Conservation (phyloP, 1,139 yeast genomes). For the Martiniozyma asiatica region DNA sequence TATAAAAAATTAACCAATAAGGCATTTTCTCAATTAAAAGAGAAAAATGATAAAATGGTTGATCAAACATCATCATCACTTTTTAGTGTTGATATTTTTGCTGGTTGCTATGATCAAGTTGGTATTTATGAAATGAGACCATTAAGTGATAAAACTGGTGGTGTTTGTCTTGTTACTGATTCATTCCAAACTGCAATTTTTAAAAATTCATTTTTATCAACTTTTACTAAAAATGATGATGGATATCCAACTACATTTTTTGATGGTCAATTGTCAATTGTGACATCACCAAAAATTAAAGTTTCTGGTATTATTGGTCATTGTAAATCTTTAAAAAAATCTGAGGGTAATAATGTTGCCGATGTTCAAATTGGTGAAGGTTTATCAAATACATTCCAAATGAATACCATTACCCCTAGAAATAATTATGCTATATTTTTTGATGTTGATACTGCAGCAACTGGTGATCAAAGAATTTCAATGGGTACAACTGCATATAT, state of each 20-base stretch:
- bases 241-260: slow-evolving; percentile 82
- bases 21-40: slow-evolving; percentile 32
- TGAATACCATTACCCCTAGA: slow-evolving; percentile 74
- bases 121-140: slow-evolving; percentile 96
- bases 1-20: slow-evolving; percentile 72
- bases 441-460: slow-evolving; percentile 52
- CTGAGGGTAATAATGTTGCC: slow-evolving; percentile 53
- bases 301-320: slow-evolving; percentile 92
- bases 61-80: slow-evolving; percentile 42
- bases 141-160: slow-evolving; percentile 83
- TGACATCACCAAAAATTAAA: slow-evolving; percentile 81
- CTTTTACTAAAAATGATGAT: slow-evolving; percentile 76
- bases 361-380: slow-evolving; percentile 93
- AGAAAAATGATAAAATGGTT: slow-evolving; percentile 28
- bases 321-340: slow-evolving; percentile 59
- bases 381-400: slow-evolving; percentile 77
- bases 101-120: slow-evolving; percentile 96
- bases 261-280: slow-evolving; percentile 74
- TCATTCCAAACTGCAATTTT: slow-evolving; percentile 95
- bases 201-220: slow-evolving; percentile 83
- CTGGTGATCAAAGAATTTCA: slow-evolving; percentile 23
- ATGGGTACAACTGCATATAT: slow-evolving; percentile 43
- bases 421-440: slow-evolving; percentile 82
- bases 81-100: slow-evolving; percentile 86
- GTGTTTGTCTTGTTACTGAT: slow-evolving; percentile 81